Base-by-base conservation (phyloP, 1,284 basidiomycete species). In the Trametes polyzona region DNA sequence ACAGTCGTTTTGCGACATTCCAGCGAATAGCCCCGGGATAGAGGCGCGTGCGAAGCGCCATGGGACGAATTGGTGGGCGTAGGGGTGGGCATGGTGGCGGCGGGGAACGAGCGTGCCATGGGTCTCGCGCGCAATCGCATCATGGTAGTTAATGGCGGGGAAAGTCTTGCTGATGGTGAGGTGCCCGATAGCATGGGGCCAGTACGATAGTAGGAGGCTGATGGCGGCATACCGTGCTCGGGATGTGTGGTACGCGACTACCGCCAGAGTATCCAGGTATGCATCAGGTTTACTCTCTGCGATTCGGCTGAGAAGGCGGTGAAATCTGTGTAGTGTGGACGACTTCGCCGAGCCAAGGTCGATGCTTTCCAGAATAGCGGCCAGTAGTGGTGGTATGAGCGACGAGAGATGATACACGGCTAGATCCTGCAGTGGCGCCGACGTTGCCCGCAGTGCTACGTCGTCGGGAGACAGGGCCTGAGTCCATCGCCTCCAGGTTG, bases 131-230 rank as follows among this genome's bases (percentile, higher is more conserved):
- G 54, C 51, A 16, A 67, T 42, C 4, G 65, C 58, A 24, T 73
- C 67, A 3, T 67, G 50, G 58, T 74, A 76, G 41, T 58, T 70
- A 30, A 76, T 62, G n/a, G 70, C 57, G n/a, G 76, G 76, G 29
- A 86, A 75, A 1, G 84, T 74, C 61, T 75, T 77, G 63, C 78
- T 83, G 59, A 88, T 71, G 19, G 78, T 70, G 41, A 83, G 74
- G 71, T 93, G 92, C 0, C 92, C 91, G 26, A 87, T 68, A 2
- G 83, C 76, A 46, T 78, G 78, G 0, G 89, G 86, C 84, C 86
- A 93, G 60, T 87, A 81, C 1, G 80, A 81, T 5, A 76, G 69
- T 12, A 94, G 72, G 10, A 89, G 71, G 46, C 75, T 73, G 53
- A 87, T 70, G 9, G 87, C 89, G 19, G 73, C 70, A 47, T 78